Evolutionary conservation across 805 yeast genomes (phyloP), one percentile per base, ranked within the genome.

Genomic region (Komagataella ulmi): DNA sequence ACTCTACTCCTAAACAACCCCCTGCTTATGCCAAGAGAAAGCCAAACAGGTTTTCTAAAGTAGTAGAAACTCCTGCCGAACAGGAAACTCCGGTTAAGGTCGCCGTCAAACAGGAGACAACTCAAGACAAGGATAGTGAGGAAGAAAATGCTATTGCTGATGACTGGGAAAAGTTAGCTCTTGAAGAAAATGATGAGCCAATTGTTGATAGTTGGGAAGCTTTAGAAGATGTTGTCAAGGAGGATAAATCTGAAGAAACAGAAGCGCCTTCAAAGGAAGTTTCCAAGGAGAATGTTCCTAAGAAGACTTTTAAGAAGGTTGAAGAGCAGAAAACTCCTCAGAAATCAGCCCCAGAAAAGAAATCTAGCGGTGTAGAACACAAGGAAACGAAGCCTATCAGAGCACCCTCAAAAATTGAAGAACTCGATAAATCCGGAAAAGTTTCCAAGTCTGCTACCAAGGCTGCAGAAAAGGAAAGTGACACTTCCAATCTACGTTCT

Each of bases 151-250:
- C 74, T 12, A 69, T 87, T 30, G 74, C 84, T 53, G 96, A 89
- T 56, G 95, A 86, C 64, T 88, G 96, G 96, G 96, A 88, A 65
- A 74, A 75, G 57, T 71, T 83, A 70, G 86, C 81, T 43, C 62
- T 77, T 8, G 80, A 71, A 40, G 83, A 44, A 19, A 30, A 77
- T 17, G 86, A 76, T 45, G 81, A 73, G 52, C 83, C 79, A 50
- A 73, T 72, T 24, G 74, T 74, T 19, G 80, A 74, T 47, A 77
- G 70, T 54, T 79, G 80, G 74, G 85, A 79, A 60, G 66, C 75
- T 52, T 63, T 60, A 50, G 68, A 64, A 48, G 66, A 61, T 30
- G 62, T 59, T 46, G 64, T 57, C 6, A 61, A 57, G 43, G 68
- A 62, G 50, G 66, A 64, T n/a, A 64, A 59, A 45, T 66, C 61